These are phyloP conservation scores for Casuarina glauca DNA, from an alignment of 306 rosid genomes.

Conservation along the genomic window DNA sequence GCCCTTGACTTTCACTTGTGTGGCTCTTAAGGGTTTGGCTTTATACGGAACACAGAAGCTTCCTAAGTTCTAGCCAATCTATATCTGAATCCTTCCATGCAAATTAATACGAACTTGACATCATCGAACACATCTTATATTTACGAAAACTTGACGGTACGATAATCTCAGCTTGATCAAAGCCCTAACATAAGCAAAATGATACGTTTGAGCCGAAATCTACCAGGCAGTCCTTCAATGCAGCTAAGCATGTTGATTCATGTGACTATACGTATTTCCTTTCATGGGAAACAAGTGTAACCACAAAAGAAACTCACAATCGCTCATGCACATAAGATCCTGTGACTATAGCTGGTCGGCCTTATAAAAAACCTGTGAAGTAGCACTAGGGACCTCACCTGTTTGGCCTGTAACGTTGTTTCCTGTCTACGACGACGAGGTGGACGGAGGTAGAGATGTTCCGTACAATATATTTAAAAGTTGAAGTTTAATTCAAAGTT, in stretches of 20 bases:
- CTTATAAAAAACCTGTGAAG: too few species aligned
- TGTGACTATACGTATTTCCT: constrained; percentile 3
- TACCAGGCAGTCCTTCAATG: too few species aligned
- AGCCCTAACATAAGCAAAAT: neutral
- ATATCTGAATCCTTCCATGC: neutral
- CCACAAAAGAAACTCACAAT: constrained; percentile 1
- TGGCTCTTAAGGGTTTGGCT: neutral
- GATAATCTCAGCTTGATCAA: neutral
- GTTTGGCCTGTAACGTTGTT: too few species aligned
- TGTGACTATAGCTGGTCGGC: too few species aligned
- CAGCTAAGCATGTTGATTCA: neutral
- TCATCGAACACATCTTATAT: neutral
- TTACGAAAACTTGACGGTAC: neutral
- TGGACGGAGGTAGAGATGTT: too few species aligned
- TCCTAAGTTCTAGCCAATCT: neutral
- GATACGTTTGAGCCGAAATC: too few species aligned
- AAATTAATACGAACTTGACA: neutral
- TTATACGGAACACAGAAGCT: neutral
- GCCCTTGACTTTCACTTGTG: neutral
- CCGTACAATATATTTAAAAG: too few species aligned
- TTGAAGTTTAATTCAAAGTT: too few species aligned
- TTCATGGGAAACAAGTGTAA: constrained; percentile 26
- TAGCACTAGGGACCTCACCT: too few species aligned
- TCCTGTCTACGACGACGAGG: too few species aligned
- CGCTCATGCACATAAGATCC: too few species aligned